Percentiles rank a stretch among this genome's conserved stretches.
phyloP scores from a whole-genome alignment of 2,329 filamentous ascomycete species.

The Epichloe hybrida region DNA sequence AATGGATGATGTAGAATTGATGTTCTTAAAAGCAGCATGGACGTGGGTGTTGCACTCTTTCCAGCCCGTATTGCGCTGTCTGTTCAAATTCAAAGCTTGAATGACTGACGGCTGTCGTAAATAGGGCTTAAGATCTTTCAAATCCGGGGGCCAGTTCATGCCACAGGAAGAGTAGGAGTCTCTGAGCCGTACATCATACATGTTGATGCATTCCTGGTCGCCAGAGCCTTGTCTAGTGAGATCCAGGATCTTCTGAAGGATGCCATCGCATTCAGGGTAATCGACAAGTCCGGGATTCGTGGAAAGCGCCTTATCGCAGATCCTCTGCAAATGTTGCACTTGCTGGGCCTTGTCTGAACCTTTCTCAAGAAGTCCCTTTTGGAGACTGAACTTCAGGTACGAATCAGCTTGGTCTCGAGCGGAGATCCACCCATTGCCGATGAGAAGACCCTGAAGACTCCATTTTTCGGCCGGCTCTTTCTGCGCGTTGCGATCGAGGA shows the following conservation, averaged over 20 bases:
- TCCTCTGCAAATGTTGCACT: slow-evolving; percentile 54
- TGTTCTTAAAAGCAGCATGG: slow-evolving; percentile 53
- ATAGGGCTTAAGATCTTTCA: slow-evolving; percentile 66
- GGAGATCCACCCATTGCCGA: slow-evolving; percentile 97
- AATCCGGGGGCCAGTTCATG: slow-evolving; percentile 97
- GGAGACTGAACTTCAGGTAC: slow-evolving; percentile 70
- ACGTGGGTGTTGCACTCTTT: slow-evolving; percentile 78
- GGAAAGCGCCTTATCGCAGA: slow-evolving; percentile 52
- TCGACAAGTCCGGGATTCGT: slow-evolving; percentile 42
- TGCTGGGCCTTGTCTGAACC: slow-evolving; percentile 49
- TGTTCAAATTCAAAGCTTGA: slow-evolving; percentile 67
- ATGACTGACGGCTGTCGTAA: slow-evolving; percentile 70
- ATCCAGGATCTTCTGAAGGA: slow-evolving; percentile 60
- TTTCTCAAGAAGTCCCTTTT: slow-evolving; percentile 57
- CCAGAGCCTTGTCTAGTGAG: slow-evolving; percentile 44
- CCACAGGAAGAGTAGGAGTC: slow-evolving; percentile 77
- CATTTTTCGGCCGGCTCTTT: slow-evolving; percentile 31
- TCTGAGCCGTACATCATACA: slow-evolving; percentile 87
- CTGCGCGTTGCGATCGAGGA: slow-evolving; percentile 74
- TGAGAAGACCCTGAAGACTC: slow-evolving; percentile 74
- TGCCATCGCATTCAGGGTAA: slow-evolving; percentile 56
- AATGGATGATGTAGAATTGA: slow-evolving; percentile 59
- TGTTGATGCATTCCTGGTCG: slow-evolving; percentile 63
- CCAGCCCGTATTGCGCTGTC: slow-evolving; percentile 78
- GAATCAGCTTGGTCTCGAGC: slow-evolving; percentile 80